Percentiles rank a stretch among this genome's conserved stretches.
phyloP scores from a whole-genome alignment of 1,284 basidiomycete species.

The Takashimella tepidaria region DNA sequence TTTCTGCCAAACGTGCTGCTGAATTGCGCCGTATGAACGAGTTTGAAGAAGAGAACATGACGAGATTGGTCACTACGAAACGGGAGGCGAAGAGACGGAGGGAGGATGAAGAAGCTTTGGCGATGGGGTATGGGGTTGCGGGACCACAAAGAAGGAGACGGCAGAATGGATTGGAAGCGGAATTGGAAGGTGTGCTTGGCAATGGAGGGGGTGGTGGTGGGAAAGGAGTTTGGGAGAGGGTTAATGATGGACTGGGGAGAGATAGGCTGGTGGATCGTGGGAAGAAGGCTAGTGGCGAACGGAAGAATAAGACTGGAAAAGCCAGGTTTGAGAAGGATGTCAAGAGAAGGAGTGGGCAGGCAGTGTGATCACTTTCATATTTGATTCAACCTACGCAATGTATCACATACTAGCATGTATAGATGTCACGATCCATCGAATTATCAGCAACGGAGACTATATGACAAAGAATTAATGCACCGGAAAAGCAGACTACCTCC shows the following conservation, averaged over 20 bases:
- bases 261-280: conserved; percentile 54
- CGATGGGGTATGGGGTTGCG: conserved; percentile 60
- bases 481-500: conserved; percentile 1
- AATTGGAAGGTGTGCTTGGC: conserved; percentile 73
- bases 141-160: conserved; percentile 54
- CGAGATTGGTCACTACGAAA: conserved; percentile 85
- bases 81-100: conserved; percentile 71
- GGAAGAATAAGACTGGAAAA: conserved; percentile 56
- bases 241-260: conserved; percentile 64
- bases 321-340: conserved; percentile 71
- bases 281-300: conserved; percentile 7
- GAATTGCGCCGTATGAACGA: conserved; percentile 73
- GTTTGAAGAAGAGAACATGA: conserved; percentile 96
- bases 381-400: not conserved
- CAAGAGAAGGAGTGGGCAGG: conserved; percentile 47
- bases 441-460: no score
- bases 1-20: conserved; percentile 51
- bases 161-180: conserved; percentile 73
- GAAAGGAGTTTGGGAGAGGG: conserved; percentile 49
- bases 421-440: no score
- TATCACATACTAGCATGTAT: conserved; percentile 22
- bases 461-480: not conserved
- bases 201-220: conserved; percentile 47
- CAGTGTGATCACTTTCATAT: conserved; percentile 38
- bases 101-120: conserved; percentile 85